These are phyloP conservation scores for Mortierella sp. DNA, from an alignment of 371 early-diverging fungal species.

Conservation along the genomic window DNA sequence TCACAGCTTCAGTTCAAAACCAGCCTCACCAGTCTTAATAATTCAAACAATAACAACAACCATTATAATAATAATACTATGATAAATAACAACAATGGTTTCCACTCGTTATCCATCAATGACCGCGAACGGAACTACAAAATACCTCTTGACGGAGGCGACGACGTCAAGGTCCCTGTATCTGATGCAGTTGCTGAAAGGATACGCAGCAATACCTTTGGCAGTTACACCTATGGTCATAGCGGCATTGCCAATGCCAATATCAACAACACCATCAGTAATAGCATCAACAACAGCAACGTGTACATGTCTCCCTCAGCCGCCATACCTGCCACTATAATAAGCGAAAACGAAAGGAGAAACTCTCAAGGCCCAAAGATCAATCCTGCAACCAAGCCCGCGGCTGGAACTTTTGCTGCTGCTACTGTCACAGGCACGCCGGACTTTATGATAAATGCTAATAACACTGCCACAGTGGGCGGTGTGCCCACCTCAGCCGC, in stretches of 20 bases:
- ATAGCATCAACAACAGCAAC: slow-evolving; percentile 1
- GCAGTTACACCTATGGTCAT: slow-evolving; percentile 3
- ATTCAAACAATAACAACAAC: slow-evolving; percentile 10
- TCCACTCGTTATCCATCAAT: neutral
- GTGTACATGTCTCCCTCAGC: neutral
- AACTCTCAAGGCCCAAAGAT: slow-evolving; percentile 32
- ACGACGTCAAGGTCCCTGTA: slow-evolving; percentile 30
- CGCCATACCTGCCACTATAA: neutral
- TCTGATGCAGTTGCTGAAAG: neutral
- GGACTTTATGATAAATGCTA: neutral
- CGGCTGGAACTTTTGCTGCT: slow-evolving; percentile 11
- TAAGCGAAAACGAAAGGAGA: slow-evolving; percentile 8
- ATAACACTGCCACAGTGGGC: neutral
- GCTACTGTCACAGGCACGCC: slow-evolving; percentile 19
- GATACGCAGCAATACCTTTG: slow-evolving; percentile 4
- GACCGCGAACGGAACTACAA: slow-evolving; percentile 21
- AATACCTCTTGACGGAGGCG: slow-evolving; percentile 23
- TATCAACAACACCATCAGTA: slow-evolving; percentile 5
- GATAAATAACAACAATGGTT: neutral
- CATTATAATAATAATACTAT: neutral
- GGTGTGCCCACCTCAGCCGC: slow-evolving; percentile 21
- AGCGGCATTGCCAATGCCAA: neutral
- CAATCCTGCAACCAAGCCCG: slow-evolving; percentile 39
- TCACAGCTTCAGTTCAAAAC: slow-evolving; percentile 18
- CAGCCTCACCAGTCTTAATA: slow-evolving; percentile 22